Evolutionary conservation across 2,329 filamentous ascomycete genomes (phyloP).

Genomic region (Byssothecium circinans): DNA sequence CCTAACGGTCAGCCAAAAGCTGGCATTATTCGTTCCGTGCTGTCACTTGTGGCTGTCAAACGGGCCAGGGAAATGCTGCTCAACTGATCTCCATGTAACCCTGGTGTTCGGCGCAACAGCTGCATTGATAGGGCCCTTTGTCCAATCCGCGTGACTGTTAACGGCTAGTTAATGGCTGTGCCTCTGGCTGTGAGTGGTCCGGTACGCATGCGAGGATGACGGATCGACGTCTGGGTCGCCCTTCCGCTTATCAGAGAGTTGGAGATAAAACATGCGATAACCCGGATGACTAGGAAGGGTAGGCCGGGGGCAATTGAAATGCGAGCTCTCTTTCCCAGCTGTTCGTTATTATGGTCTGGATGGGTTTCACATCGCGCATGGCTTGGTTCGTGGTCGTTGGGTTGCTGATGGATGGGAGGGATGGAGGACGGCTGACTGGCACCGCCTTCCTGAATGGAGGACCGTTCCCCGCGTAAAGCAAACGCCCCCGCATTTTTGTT

Average conservation of each 20-base stretch:
- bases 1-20: too few relatives aligned
- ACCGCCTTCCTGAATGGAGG: background rate
- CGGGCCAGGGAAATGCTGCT: too few relatives aligned
- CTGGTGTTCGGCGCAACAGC: constrained; percentile 3
- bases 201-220: background rate
- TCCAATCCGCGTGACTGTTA: constrained; percentile 12
- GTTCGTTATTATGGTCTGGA: background rate
- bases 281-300: background rate
- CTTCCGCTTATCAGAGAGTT: background rate
- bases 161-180: background rate
- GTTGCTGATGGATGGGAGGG: background rate
- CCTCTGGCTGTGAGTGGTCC: constrained; percentile 4
- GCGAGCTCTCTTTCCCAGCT: background rate
- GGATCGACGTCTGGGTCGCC: constrained; percentile 5
- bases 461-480: background rate
- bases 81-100: constrained; percentile 3
- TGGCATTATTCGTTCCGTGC: too few relatives aligned
- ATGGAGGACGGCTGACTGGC: background rate
- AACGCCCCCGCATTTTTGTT: background rate
- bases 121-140: background rate
- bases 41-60: background rate
- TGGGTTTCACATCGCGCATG: background rate
- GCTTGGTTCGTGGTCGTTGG: background rate
- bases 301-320: background rate
- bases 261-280: background rate